Percentiles rank a stretch among this genome's conserved stretches.
Conservation (phyloP, 305 asterid genomes). For the Euphrasia arctica region DNA sequence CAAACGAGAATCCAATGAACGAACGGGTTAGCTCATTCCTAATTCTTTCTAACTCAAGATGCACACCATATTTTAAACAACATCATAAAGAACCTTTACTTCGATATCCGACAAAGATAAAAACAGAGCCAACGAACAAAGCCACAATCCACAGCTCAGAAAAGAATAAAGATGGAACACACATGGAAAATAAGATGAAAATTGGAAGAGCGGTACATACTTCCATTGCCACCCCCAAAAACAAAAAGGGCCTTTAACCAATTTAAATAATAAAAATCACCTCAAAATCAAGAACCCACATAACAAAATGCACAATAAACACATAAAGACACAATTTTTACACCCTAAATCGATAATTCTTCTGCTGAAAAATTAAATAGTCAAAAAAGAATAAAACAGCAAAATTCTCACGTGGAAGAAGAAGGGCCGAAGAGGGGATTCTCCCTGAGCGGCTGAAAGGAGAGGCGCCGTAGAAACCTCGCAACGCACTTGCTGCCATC, state of each 20-base stretch:
- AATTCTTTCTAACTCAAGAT: too few species aligned
- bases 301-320: background rate
- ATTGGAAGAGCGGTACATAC: too few species aligned
- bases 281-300: background rate
- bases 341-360: background rate
- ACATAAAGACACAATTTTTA: background rate
- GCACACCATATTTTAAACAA: too few species aligned
- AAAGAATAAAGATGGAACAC: too few species aligned
- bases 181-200: too few species aligned
- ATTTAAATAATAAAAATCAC: background rate
- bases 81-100: too few species aligned
- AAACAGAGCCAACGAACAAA: too few species aligned
- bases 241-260: background rate
- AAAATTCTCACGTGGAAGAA: slow-evolving; percentile 62
- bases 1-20: too few species aligned
- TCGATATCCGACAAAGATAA: too few species aligned
- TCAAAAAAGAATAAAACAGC: slow-evolving; percentile 8
- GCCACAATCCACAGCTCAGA: too few species aligned
- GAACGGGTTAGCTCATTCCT: too few species aligned
- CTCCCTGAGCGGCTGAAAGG: slow-evolving; percentile 75
- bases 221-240: too few species aligned
- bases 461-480: slow-evolving; percentile 65
- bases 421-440: slow-evolving; percentile 92
- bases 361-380: slow-evolving; percentile 1
- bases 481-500: slow-evolving; percentile 47